Evolutionary conservation across 2,329 filamentous ascomycete species (phyloP).

Genomic region (Scleromitrula shiraiana): DNA sequence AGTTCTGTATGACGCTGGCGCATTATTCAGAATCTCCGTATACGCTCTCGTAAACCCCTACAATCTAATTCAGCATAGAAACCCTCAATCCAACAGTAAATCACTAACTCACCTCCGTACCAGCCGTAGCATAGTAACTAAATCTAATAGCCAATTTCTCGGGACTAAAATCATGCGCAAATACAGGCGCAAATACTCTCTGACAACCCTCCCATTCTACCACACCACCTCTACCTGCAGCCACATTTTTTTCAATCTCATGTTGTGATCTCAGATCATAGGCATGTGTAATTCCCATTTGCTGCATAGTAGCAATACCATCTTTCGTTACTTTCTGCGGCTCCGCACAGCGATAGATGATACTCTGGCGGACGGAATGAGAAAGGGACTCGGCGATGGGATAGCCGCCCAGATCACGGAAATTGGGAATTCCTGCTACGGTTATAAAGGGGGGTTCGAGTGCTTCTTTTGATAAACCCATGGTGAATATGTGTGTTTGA

Average conservation of each 20-base stretch:
- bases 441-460: conserved; percentile 40
- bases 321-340: conserved; percentile 48
- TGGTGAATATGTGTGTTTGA: conserved; percentile 1
- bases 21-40: conserved; percentile 48
- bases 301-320: conserved; percentile 43
- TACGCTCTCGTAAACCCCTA: conserved; percentile 59
- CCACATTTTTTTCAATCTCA: conserved; percentile 45
- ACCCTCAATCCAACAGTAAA: neutral
- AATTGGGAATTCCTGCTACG: conserved; percentile 56
- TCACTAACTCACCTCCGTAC: conserved; percentile 18
- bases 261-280: conserved; percentile 59
- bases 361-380: conserved; percentile 41
- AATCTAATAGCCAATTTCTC: conserved; percentile 55
- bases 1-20: conserved; percentile 43
- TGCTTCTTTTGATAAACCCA: conserved; percentile 10
- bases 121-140: conserved; percentile 48
- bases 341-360: conserved; percentile 63
- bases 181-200: conserved; percentile 57
- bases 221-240: conserved; percentile 31
- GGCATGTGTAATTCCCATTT: conserved; percentile 53
- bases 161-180: conserved; percentile 54
- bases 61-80: conserved; percentile 9
- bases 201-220: conserved; percentile 43
- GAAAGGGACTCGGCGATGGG: conserved; percentile 31
- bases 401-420: conserved; percentile 60